A percentile compares a stretch with the other conserved stretches of the same genome.
Evolutionary conservation across 108 stramenopile genomes (phyloP).

Genomic region (Conticribra weissflogii): DNA sequence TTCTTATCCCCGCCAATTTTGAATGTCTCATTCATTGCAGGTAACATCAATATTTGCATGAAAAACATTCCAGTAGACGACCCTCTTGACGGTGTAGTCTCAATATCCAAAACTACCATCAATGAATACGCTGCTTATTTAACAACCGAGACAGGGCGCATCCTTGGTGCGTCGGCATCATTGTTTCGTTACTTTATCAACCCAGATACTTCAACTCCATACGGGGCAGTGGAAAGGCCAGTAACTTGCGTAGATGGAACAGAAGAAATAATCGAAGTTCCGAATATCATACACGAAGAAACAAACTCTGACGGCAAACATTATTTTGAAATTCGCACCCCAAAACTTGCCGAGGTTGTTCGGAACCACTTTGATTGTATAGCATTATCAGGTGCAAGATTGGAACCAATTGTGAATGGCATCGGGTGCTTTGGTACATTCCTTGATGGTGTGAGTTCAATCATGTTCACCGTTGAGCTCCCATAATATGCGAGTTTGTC

Average conservation of each 20-base stretch:
- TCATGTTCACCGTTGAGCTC: background rate
- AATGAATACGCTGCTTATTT: conserved; percentile 28
- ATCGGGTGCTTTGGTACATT: conserved; percentile 42
- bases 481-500: background rate
- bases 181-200: conserved; percentile 38
- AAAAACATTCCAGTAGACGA: conserved; percentile 26
- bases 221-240: conserved; percentile 26
- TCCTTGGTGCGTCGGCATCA: conserved; percentile 45
- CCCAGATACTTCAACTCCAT: conserved; percentile 28
- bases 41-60: conserved; percentile 49
- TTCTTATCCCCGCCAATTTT: background rate
- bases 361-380: conserved; percentile 87
- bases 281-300: conserved; percentile 33
- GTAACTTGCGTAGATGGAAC: conserved; percentile 42
- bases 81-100: background rate
- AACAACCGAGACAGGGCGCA: conserved; percentile 38
- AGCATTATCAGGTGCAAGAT: conserved; percentile 68
- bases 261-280: conserved; percentile 34
- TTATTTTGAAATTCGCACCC: conserved; percentile 69
- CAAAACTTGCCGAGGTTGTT: conserved; percentile 70
- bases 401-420: conserved; percentile 41
- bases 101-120: conserved; percentile 4
- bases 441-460: conserved; percentile 39
- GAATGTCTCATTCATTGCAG: conserved; percentile 28
- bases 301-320: conserved; percentile 14